Evolutionary conservation across 495 filamentous ascomycete genomes (phyloP).

Genomic region (Ramalina intermedia): DNA sequence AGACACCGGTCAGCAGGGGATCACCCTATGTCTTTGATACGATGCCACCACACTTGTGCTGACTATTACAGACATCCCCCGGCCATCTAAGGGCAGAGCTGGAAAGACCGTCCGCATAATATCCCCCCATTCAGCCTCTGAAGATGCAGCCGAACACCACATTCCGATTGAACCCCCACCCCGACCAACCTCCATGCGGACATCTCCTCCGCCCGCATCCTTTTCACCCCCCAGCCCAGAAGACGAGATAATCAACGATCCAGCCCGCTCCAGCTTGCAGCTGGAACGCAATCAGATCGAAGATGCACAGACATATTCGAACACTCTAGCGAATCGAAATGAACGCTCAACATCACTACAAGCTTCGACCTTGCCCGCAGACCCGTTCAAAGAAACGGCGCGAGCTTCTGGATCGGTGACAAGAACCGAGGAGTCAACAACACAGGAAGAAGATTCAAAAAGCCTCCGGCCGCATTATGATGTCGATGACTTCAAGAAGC

Average conservation of each 20-base stretch:
- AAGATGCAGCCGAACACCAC: constrained; percentile 3
- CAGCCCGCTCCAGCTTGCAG: constrained; percentile 7
- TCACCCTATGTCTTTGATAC: background rate
- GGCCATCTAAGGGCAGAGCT: constrained; percentile 61
- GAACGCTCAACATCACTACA: background rate
- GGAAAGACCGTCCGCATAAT: constrained; percentile 79
- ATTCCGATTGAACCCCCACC: constrained; percentile 1
- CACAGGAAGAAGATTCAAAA: background rate
- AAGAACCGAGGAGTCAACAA: background rate
- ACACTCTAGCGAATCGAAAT: too few relatives aligned
- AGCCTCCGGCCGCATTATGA: constrained; percentile 33
- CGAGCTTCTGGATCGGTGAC: background rate
- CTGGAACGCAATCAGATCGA: background rate
- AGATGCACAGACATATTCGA: background rate
- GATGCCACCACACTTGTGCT: background rate
- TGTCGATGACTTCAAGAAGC: constrained; percentile 45
- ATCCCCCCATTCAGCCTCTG: constrained; percentile 15
- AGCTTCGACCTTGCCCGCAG: background rate
- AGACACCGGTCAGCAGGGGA: constrained; percentile 11
- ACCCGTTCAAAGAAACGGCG: constrained; percentile 10
- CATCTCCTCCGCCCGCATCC: constrained; percentile 1
- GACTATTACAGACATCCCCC: constrained; percentile 39
- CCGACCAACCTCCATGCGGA: background rate
- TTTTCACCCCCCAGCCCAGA: constrained; percentile 1
- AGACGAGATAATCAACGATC: constrained; percentile 9